These are phyloP conservation scores for Stereocaulon alpinum DNA, from an alignment of 495 filamentous ascomycete species.

Conservation along the genomic window DNA sequence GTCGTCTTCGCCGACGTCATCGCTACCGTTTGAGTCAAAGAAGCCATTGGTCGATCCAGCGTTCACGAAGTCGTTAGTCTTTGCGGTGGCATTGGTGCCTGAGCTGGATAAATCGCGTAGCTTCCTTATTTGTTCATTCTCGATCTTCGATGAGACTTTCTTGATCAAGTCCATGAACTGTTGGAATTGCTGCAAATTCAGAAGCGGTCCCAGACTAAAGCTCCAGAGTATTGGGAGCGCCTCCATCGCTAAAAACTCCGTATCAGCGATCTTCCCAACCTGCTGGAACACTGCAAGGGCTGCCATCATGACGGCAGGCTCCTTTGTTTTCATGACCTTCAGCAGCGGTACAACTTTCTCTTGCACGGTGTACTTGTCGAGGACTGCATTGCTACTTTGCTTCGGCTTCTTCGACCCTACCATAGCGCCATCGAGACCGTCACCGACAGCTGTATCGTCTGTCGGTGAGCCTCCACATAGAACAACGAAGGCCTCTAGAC, in stretches of 20 bases:
- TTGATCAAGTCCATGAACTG: slow-evolving; percentile 81
- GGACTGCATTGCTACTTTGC: slow-evolving; percentile 55
- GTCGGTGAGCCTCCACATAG: slow-evolving; percentile 64
- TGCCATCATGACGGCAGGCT: slow-evolving; percentile 95
- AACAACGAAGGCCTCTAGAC: slow-evolving; percentile 77
- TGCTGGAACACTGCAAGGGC: slow-evolving; percentile 73
- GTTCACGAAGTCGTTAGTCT: slow-evolving; percentile 33
- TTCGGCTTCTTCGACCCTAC: slow-evolving; percentile 40
- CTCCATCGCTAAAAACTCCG: slow-evolving; percentile 90
- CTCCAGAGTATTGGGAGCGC: slow-evolving; percentile 81
- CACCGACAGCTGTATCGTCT: slow-evolving; percentile 36
- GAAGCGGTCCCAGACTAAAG: slow-evolving; percentile 81
- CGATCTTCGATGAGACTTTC: slow-evolving; percentile 63
- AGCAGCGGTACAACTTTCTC: slow-evolving; percentile 89
- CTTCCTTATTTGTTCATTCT: slow-evolving; percentile 79
- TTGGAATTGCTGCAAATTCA: slow-evolving; percentile 80
- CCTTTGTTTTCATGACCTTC: slow-evolving; percentile 91
- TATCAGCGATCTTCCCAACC: slow-evolving; percentile 70
- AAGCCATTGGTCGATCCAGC: slow-evolving; percentile 27
- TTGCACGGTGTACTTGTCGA: slow-evolving; percentile 96
- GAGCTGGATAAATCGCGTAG: slow-evolving; percentile 61
- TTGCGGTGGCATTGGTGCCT: slow-evolving; percentile 17
- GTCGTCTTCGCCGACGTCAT: slow-evolving; percentile 49
- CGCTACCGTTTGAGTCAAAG: slow-evolving; percentile 26
- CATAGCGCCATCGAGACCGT: slow-evolving; percentile 62